Evolutionary conservation across 768 basidiomycete species (phyloP), one percentile per base, ranked within the genome.

Genomic region (Mycena sanguinolenta): DNA sequence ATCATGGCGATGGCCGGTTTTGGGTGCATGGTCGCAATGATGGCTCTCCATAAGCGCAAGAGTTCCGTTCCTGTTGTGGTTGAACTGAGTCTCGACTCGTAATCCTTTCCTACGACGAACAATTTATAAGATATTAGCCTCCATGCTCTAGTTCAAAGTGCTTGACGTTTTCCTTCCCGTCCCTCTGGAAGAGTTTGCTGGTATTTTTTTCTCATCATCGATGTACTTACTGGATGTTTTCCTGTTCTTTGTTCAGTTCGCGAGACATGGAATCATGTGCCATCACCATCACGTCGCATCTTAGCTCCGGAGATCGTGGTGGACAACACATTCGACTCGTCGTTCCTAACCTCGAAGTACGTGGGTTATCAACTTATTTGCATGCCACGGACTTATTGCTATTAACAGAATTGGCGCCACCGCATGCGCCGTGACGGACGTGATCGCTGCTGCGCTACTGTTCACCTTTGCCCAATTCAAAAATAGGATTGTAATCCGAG

Each of bases 41-140:
- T 63, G 42, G 13, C 58, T 34, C 44, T 71, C 12, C 70, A 71
- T 38, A 32, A n/a, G 46, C 69, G 58, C 42, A 61, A 62, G 52
- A 36, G 8, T 2, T 17, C 23, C 1, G 64, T 2, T 9, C 19
- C 63, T 19, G 63, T 70, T 2, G 63, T 65, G 19, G 58, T 70
- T 19, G 64, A 65, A 25, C 44, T 70, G 42, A 32, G 42, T 30
- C 52, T 54, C 21, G 63, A 30, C 36, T 23, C 55, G 25, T 58
- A 38, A 38, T 58, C 19, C 12, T 10, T 21, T 55, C 4, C 30
- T 34, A 14, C n/a, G 23, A 13, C 30, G 54, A 21, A n/a, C 28
- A 52, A 53, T 53, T 1, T 30, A 53, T 2, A 25, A 14, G 39
- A 39, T 3, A 39, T 39, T 39, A 7, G 36, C 36, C 39, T 5